Conservation (phyloP, 305 asterid genomes). For the Monarda citriodora region DNA sequence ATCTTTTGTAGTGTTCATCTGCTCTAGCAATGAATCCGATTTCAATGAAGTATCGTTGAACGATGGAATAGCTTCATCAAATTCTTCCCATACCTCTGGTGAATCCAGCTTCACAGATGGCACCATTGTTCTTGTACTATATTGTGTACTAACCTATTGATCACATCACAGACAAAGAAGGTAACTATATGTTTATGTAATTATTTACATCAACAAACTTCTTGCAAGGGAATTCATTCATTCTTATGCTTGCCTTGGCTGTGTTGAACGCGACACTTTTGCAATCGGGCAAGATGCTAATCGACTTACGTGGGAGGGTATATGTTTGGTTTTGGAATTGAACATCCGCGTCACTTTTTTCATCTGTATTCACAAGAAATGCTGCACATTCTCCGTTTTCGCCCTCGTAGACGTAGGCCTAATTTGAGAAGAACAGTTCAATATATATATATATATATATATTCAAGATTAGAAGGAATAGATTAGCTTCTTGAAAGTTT, state of each 20-base stretch:
- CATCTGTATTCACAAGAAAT: slow-evolving; percentile 65
- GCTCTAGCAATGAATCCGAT: slow-evolving; percentile 68
- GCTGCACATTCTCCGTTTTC: slow-evolving; percentile 70
- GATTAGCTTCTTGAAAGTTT: background rate
- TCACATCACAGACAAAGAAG: background rate
- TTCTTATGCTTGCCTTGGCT: slow-evolving; percentile 51
- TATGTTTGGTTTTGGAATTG: slow-evolving; percentile 47
- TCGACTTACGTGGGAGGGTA: slow-evolving; percentile 61
- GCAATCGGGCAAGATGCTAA: slow-evolving; percentile 91
- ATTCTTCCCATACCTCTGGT: slow-evolving; percentile 55
- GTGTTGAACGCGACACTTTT: slow-evolving; percentile 73
- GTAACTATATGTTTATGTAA: background rate
- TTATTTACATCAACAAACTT: background rate
- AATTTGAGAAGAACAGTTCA: background rate
- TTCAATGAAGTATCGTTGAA: slow-evolving; percentile 41
- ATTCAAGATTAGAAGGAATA: background rate
- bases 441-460: background rate
- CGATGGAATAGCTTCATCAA: slow-evolving; percentile 45
- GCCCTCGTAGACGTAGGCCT: slow-evolving; percentile 66
- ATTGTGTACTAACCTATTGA: slow-evolving; percentile 49
- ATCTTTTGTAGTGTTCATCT: slow-evolving; percentile 81
- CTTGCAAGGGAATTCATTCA: background rate
- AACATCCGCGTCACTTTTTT: slow-evolving; percentile 24
- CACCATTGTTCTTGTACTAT: slow-evolving; percentile 43
- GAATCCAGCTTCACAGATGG: slow-evolving; percentile 46